Percentiles rank a stretch among this genome's conserved stretches.
Conservation (phyloP, 2,329 filamentous ascomycete genomes). For the Stemphylium lycopersici region DNA sequence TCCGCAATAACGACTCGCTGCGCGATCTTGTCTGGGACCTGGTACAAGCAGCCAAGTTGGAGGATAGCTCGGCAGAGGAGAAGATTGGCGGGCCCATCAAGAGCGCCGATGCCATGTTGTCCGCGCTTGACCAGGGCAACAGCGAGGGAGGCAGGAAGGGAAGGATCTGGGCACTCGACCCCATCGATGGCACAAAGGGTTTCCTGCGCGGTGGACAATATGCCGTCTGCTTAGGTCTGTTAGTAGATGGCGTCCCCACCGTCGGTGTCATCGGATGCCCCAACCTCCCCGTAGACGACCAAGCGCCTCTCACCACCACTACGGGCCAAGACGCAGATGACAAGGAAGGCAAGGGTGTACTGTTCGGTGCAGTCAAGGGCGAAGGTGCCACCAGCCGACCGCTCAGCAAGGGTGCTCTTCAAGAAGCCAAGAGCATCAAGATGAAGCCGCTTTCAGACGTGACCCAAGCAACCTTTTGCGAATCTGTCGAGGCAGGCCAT, state of each 20-base stretch:
- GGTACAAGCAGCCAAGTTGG: slow-evolving; percentile 73
- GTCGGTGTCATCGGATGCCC: slow-evolving; percentile 95
- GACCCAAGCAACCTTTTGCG: slow-evolving; percentile 86
- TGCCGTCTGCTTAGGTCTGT: slow-evolving; percentile 88
- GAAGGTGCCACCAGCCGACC: slow-evolving; percentile 82
- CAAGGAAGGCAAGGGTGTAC: slow-evolving; percentile 77
- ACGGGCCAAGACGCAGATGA: slow-evolving; percentile 77
- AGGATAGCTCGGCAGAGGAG: slow-evolving; percentile 68
- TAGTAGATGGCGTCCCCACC: slow-evolving; percentile 92
- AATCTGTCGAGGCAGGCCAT: slow-evolving; percentile 93
- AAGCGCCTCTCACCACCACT: slow-evolving; percentile 70
- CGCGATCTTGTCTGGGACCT: slow-evolving; percentile 82
- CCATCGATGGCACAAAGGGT: slow-evolving; percentile 97
- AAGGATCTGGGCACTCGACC: slow-evolving; percentile 94
- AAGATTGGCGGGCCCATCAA: slow-evolving; percentile 72
- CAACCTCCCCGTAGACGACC: slow-evolving; percentile 88
- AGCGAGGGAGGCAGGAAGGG: slow-evolving; percentile 74
- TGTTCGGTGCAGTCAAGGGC: slow-evolving; percentile 84
- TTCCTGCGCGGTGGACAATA: slow-evolving; percentile 97
- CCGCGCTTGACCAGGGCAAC: slow-evolving; percentile 64
- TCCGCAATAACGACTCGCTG: slow-evolving; percentile 73
- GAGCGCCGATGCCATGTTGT: slow-evolving; percentile 67
- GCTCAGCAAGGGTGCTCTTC: slow-evolving; percentile 64
- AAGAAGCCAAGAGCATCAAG: slow-evolving; percentile 67
- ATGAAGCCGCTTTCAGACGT: slow-evolving; percentile 82